These are phyloP conservation scores for Erigeron canadensis DNA, from an alignment of 129 eudicot species.

Conservation along the genomic window DNA sequence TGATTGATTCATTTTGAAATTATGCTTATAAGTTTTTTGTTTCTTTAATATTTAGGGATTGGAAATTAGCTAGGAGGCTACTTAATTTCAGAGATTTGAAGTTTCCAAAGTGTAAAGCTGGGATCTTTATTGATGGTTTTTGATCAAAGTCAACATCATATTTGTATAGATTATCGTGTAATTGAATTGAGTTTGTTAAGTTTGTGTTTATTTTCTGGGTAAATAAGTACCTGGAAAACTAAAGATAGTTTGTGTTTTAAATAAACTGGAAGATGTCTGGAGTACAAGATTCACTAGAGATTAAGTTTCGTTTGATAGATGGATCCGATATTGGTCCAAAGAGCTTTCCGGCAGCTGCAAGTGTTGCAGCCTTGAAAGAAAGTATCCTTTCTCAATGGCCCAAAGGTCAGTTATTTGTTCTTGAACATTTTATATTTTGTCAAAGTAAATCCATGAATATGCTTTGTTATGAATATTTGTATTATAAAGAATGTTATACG, in stretches of 20 bases:
- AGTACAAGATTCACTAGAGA: constrained; percentile 75
- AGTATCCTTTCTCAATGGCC: constrained; percentile 86
- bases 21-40: constrained; percentile 9
- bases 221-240: constrained; percentile 11
- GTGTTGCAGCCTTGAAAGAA: constrained; percentile 76
- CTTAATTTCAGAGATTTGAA: constrained; percentile 33
- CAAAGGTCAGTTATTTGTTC: constrained; percentile 51
- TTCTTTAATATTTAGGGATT: constrained; percentile 10
- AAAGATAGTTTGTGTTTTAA: constrained; percentile 19
- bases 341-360: constrained; percentile 73
- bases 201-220: constrained; percentile 22
- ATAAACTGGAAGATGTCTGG: constrained; percentile 52
- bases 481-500: neutral
- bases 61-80: constrained; percentile 19
- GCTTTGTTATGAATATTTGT: neutral
- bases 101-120: constrained; percentile 24
- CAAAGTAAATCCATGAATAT: neutral
- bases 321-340: constrained; percentile 88
- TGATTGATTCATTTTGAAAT: constrained; percentile 22
- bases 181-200: constrained; percentile 15
- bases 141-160: constrained; percentile 30
- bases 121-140: constrained; percentile 27
- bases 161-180: constrained; percentile 31
- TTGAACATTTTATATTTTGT: neutral
- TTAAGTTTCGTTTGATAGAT: constrained; percentile 75